These are phyloP conservation scores for Ascochyta rabiei DNA, from an alignment of 2,329 filamentous ascomycete genomes.

Conservation along the genomic window DNA sequence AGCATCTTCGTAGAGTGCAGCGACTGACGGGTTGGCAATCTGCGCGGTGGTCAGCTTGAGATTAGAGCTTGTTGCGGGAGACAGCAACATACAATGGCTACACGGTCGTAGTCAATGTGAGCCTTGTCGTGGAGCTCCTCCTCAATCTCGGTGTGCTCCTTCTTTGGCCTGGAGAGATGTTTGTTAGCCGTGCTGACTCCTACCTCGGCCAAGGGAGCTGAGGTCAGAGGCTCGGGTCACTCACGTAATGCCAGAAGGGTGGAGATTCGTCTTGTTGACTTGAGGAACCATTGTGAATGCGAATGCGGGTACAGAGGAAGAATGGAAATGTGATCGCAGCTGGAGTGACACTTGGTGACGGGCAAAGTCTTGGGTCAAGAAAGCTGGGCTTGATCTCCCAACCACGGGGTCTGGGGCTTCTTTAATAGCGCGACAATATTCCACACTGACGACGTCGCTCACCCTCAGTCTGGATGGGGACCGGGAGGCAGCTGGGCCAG, in stretches of 20 bases:
- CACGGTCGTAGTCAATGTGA: slow-evolving; percentile 98
- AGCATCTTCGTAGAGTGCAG: slow-evolving; percentile 97
- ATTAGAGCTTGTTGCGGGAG: background rate
- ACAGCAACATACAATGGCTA: slow-evolving; percentile 79
- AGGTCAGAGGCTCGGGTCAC: slow-evolving; percentile 50
- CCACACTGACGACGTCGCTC: slow-evolving; percentile 41
- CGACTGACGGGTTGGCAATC: slow-evolving; percentile 91
- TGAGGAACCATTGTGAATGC: slow-evolving; percentile 52
- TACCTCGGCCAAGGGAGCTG: background rate
- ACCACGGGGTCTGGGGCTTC: slow-evolving; percentile 43
- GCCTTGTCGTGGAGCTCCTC: slow-evolving; percentile 97
- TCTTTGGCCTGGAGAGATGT: slow-evolving; percentile 67
- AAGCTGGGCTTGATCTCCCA: slow-evolving; percentile 50
- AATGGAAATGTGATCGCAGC: slow-evolving; percentile 64
- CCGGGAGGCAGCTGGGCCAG: slow-evolving; percentile 31
- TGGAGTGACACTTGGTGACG: slow-evolving; percentile 64
- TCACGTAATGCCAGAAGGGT: slow-evolving; percentile 89
- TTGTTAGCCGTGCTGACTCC: slow-evolving; percentile 29
- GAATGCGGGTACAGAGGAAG: slow-evolving; percentile 57
- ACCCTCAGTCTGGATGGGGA: slow-evolving; percentile 28
- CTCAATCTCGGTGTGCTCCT: slow-evolving; percentile 94
- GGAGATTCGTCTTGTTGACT: slow-evolving; percentile 91
- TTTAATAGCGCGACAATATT: slow-evolving; percentile 44
- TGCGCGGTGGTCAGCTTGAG: slow-evolving; percentile 39
- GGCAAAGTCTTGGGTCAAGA: slow-evolving; percentile 61